Evolutionary conservation across 2,329 filamentous ascomycete genomes (phyloP).

Genomic region (Ambrosiella cleistominuta): DNA sequence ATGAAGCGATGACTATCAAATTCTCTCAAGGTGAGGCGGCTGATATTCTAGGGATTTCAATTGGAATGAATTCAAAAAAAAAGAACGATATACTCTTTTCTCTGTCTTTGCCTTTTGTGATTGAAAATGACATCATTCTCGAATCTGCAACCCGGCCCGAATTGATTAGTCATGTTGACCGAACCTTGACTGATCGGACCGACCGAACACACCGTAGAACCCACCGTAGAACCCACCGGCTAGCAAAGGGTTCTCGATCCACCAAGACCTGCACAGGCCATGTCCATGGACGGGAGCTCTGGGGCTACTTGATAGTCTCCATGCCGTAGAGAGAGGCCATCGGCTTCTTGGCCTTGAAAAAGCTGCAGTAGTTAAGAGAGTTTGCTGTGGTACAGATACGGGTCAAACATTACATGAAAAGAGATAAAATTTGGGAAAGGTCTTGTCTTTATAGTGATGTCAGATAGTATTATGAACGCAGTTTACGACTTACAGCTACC

Average conservation of each 20-base stretch:
- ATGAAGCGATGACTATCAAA: conserved; percentile 13
- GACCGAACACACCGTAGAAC: neutral
- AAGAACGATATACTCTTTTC: conserved; percentile 6
- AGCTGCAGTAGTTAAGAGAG: conserved; percentile 38
- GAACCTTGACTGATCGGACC: neutral
- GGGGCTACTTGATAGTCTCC: conserved; percentile 40
- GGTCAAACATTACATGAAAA: conserved; percentile 32
- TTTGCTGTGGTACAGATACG: conserved; percentile 48
- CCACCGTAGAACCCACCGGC: conserved; percentile 24
- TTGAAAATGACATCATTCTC: too few species aligned
- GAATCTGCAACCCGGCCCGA: too few species aligned
- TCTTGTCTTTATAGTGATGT: neutral
- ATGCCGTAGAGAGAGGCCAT: conserved; percentile 33
- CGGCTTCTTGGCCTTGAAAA: conserved; percentile 34
- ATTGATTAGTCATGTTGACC: too few species aligned
- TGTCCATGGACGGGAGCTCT: conserved; percentile 33
- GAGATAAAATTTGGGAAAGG: neutral
- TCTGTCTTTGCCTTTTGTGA: neutral
- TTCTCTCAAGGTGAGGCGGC: conserved; percentile 12
- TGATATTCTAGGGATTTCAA: conserved; percentile 13
- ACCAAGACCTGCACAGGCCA: conserved; percentile 19
- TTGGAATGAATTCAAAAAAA: conserved; percentile 13
- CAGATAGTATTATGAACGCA: neutral
- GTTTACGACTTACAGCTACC: neutral
- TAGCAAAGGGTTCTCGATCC: conserved; percentile 35